These are phyloP conservation scores for Babjeviella inositovora DNA, from an alignment of 805 yeast genomes.

Conservation along the genomic window DNA sequence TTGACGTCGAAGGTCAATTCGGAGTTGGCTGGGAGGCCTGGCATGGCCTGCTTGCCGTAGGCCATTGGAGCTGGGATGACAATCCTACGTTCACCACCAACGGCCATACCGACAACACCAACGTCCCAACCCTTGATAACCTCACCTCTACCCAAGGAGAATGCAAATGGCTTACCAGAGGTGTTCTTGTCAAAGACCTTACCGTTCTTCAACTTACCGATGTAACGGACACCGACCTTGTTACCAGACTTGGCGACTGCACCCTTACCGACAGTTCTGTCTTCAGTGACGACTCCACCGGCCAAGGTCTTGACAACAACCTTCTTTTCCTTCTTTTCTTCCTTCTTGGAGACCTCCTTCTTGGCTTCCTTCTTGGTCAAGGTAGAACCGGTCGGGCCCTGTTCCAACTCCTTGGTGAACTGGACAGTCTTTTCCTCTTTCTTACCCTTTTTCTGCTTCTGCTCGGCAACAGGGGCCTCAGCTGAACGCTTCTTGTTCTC, in stretches of 20 bases:
- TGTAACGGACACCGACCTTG: slow-evolving; percentile 92
- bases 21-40: slow-evolving; percentile 97
- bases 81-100: slow-evolving; percentile 97
- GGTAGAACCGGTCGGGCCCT: slow-evolving; percentile 65
- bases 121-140: slow-evolving; percentile 98
- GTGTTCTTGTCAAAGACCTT: slow-evolving; percentile 95
- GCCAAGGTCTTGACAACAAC: slow-evolving; percentile 65
- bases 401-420: slow-evolving; percentile 82
- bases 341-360: slow-evolving; percentile 9
- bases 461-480: slow-evolving; percentile 9
- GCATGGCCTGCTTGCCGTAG: slow-evolving; percentile 85
- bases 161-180: slow-evolving; percentile 87
- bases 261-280: slow-evolving; percentile 81
- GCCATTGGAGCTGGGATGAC: slow-evolving; percentile 93
- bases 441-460: slow-evolving; percentile 15
- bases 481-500: slow-evolving; percentile 22
- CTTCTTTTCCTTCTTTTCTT: slow-evolving; percentile 21
- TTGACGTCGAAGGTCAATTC: slow-evolving; percentile 94
- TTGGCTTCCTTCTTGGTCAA: slow-evolving; percentile 10
- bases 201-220: slow-evolving; percentile 95
- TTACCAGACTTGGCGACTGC: slow-evolving; percentile 76
- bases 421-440: slow-evolving; percentile 65
- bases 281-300: slow-evolving; percentile 92
- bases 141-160: slow-evolving; percentile 91
- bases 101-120: slow-evolving; percentile 97